Evolutionary conservation across 2,329 filamentous ascomycete genomes (phyloP).

Genomic region (Helminthosporium solani): DNA sequence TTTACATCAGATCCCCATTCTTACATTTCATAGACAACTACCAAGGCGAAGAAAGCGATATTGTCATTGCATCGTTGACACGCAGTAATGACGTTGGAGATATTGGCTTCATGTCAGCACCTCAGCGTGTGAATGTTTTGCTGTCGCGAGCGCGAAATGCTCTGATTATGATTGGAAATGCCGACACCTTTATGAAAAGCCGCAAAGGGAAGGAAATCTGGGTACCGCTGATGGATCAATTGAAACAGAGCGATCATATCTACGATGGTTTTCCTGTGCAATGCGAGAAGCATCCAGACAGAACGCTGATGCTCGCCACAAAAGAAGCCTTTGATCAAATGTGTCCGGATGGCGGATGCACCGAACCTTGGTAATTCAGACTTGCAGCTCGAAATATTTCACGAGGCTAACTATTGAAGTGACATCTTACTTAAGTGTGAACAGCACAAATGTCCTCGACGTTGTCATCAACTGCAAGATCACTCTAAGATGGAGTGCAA

Average conservation of each 20-base stretch:
- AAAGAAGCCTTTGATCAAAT: constrained; percentile 60
- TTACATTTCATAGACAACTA: constrained; percentile 63
- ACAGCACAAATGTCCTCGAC: constrained; percentile 58
- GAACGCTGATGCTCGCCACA: constrained; percentile 47
- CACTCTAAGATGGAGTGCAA: constrained; percentile 58
- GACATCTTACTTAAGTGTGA: constrained; percentile 56
- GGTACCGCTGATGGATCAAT: constrained; percentile 56
- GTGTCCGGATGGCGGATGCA: constrained; percentile 71
- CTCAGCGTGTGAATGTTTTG: constrained; percentile 69
- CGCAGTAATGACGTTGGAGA: constrained; percentile 64
- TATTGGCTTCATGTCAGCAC: constrained; percentile 69
- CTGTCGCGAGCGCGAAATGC: constrained; percentile 65
- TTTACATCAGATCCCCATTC: too few species aligned
- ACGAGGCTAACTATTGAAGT: constrained; percentile 40
- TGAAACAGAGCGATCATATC: constrained; percentile 53
- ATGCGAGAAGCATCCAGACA: constrained; percentile 39
- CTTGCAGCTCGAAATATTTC: background rate
- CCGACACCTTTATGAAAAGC: constrained; percentile 63
- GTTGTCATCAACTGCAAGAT: constrained; percentile 63
- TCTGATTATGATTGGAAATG: constrained; percentile 70
- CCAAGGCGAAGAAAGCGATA: constrained; percentile 74
- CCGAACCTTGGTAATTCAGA: constrained; percentile 58
- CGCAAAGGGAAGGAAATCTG: constrained; percentile 60
- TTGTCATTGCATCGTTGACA: constrained; percentile 68
- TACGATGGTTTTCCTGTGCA: constrained; percentile 44